Base-by-base conservation (phyloP, 2,329 filamentous ascomycete genomes). In the Penicillium occitanis region DNA sequence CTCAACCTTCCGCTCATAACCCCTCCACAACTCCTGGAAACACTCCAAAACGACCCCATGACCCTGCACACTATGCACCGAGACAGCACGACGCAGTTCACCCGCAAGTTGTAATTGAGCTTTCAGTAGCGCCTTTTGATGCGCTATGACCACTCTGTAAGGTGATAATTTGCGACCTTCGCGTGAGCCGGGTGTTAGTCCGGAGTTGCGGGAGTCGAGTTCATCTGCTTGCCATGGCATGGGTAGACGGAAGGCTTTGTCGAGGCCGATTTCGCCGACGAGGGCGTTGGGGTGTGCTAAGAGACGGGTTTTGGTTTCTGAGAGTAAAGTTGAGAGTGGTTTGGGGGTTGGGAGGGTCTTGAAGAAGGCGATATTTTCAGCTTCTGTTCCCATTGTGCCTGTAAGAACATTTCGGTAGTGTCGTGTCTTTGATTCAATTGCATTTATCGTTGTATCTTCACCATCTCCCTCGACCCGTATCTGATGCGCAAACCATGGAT, bases 401-500 rank as follows among this genome's bases (percentile, higher is more conserved):
- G 79, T 79, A 1, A 90, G 77, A 1, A 87, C 84, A 25, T 73
- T 75, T 67, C 79, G 78, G 70, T 89, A 90, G 71, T 90, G 87
- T 1, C 72, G 60, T 5, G 79, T 72, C 60, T 82, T 79, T 35
- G 37, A 17, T 14, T 68, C 70, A 72, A 77, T 73, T 22, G 69
- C 42, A 5, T 60, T 55, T 17, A 64, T 48, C 3, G 60, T 57
- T 17, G 66, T 51, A 37, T 35, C 53, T 37, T 17, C n/a, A n/a
- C 22, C 33, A 51, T 64, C 8, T 13, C 64, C 68, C 63, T 86
- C 80, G 69, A 82, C 78, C 69, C 83, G 82, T 72, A 89, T 83
- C 67, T 87, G 85, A 72, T 90, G 83, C 0, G 87, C 86, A 73
- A 89, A 89, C 87, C 87, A 90, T 0, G 87, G 87, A 75, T 90